phyloP scores from a whole-genome alignment of 352 stramenopile species.

The Phytophthora podocarpi region DNA sequence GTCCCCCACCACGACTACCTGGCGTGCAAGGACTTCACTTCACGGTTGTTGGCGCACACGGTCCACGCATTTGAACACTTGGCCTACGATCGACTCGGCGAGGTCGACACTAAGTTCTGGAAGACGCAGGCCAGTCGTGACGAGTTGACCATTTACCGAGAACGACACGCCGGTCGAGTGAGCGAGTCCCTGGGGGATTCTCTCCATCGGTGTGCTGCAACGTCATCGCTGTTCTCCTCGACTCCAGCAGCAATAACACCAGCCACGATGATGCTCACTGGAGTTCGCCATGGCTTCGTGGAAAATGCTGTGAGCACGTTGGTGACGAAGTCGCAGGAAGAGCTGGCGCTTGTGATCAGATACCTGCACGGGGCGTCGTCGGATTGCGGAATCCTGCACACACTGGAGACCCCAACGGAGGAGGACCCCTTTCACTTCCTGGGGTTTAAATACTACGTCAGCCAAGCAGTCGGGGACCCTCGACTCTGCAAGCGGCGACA shows the following conservation, averaged over 20 bases:
- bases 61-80: constrained; percentile 47
- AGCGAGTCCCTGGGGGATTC: constrained; percentile 25
- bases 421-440: constrained; percentile 52
- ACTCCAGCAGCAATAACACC: constrained; percentile 37
- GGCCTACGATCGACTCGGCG: constrained; percentile 25
- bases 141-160: constrained; percentile 41
- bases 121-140: constrained; percentile 40
- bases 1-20: constrained; percentile 35
- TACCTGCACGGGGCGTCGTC: constrained; percentile 48
- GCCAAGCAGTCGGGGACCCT: constrained; percentile 31
- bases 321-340: constrained; percentile 46
- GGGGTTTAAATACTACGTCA: constrained; percentile 58
- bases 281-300: constrained; percentile 38
- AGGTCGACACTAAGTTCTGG: constrained; percentile 42
- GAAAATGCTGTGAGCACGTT: constrained; percentile 41
- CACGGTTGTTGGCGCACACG: constrained; percentile 44
- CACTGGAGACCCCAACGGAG: constrained; percentile 39
- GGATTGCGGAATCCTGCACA: constrained; percentile 43
- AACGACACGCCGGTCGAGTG: constrained; percentile 27
- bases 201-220: constrained; percentile 25
- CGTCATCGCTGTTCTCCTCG: constrained; percentile 40
- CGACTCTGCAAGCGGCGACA: constrained; percentile 37
- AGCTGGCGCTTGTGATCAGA: constrained; percentile 53
- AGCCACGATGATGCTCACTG: constrained; percentile 41
- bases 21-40: constrained; percentile 41